Conservation (phyloP, 2,329 filamentous ascomycete genomes). For the Cladosporium halotolerans region DNA sequence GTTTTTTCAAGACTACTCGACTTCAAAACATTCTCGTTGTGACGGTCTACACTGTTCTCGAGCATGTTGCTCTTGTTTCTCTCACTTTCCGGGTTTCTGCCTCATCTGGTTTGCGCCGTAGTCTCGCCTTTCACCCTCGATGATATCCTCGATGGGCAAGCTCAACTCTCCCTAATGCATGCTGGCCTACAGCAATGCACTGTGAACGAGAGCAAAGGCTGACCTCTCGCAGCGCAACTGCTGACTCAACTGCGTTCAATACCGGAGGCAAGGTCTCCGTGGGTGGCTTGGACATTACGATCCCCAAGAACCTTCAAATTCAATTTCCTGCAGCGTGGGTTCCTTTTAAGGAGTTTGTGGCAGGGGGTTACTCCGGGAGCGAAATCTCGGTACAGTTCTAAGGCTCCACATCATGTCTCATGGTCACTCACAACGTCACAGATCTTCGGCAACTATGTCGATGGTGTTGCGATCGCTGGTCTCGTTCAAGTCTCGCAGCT, state of each 20-base stretch:
- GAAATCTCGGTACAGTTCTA: constrained; percentile 22
- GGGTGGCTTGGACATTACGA: constrained; percentile 40
- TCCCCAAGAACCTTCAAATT: constrained; percentile 46
- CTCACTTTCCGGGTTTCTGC: background rate
- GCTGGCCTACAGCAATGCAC: too few species aligned
- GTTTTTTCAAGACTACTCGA: too few species aligned
- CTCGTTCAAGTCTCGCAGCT: constrained; percentile 35
- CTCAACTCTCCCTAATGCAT: background rate
- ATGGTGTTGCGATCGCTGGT: constrained; percentile 31
- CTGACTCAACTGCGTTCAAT: constrained; percentile 31
- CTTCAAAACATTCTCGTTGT: too few species aligned
- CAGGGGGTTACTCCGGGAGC: constrained; percentile 16
- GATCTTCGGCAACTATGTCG: constrained; percentile 36
- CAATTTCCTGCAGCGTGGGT: constrained; percentile 44
- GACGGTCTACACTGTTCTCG: too few species aligned
- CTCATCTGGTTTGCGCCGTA: background rate
- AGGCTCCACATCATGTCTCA: background rate
- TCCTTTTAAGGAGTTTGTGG: constrained; percentile 33
- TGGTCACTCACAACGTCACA: constrained; percentile 6
- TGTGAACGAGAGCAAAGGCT: background rate
- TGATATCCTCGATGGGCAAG: constrained; percentile 27
- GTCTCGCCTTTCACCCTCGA: constrained; percentile 21
- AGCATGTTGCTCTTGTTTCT: background rate
- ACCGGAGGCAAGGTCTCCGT: constrained; percentile 42
- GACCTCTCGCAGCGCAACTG: constrained; percentile 13